These are phyloP conservation scores for Paramecium tetraurelia DNA, from an alignment of 73 alveolate species.

Conservation along the genomic window DNA sequence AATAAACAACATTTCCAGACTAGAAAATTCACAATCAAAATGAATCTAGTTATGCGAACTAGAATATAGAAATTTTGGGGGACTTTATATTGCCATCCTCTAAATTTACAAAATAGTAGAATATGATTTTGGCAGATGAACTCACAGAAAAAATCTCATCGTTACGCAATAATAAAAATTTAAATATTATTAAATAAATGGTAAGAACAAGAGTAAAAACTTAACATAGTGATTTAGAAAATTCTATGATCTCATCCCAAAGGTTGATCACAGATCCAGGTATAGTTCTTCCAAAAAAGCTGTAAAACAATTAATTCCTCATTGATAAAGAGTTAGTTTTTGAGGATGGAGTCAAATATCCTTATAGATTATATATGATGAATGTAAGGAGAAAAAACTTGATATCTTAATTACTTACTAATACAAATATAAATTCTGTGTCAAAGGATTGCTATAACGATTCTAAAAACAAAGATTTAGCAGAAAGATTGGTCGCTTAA, in stretches of 20 bases:
- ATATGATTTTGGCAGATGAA: not conserved
- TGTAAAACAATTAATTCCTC: not conserved
- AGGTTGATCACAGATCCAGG: slow-evolving; percentile 15
- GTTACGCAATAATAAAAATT: not conserved
- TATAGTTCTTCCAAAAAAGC: not conserved
- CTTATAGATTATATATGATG: not conserved
- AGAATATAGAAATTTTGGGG: not conserved
- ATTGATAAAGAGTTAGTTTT: not conserved
- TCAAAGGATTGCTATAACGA: not conserved
- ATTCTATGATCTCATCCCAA: not conserved
- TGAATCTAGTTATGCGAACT: not conserved
- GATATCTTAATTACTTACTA: not conserved
- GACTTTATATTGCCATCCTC: not conserved
- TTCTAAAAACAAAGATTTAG: not conserved
- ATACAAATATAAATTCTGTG: not conserved
- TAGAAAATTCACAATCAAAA: not conserved
- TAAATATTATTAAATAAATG: not conserved
- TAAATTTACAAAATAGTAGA: slow-evolving; percentile 1
- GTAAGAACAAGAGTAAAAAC: not conserved
- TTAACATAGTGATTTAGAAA: not conserved
- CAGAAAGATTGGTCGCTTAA: not conserved
- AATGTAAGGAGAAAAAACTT: not conserved
- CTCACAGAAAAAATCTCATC: not conserved
- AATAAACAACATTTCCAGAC: not conserved
- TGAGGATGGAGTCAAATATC: not conserved